These are phyloP conservation scores for Dendrocalamus sinicus DNA, from an alignment of 176 grass and related monocot genomes.

Conservation along the genomic window DNA sequence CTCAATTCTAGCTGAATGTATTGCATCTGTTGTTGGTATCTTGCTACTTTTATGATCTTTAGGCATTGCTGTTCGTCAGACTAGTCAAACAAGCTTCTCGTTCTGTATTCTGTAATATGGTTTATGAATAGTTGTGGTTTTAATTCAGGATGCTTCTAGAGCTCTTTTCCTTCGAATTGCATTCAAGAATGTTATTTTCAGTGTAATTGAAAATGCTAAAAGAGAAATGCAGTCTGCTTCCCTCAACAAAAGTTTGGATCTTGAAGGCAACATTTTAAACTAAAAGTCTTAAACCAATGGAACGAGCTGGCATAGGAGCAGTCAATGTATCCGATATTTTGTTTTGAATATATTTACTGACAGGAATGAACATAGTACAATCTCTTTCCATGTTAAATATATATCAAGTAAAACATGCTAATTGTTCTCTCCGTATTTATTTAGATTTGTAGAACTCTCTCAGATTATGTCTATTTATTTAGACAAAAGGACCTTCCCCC, in stretches of 20 bases:
- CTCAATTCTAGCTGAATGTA: neutral
- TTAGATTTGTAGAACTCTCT: neutral
- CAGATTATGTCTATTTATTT: neutral
- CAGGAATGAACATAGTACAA: neutral
- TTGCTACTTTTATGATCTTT: neutral
- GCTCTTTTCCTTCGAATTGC: conserved; percentile 84
- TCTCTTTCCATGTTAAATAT: conserved; percentile 35
- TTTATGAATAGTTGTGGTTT: conserved; percentile 20
- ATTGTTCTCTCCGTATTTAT: neutral
- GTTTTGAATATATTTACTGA: conserved; percentile 6
- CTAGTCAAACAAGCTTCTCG: neutral
- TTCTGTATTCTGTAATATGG: neutral
- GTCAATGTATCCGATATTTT: neutral
- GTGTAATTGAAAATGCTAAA: conserved; percentile 53
- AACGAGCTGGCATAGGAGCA: neutral
- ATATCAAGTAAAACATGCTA: neutral
- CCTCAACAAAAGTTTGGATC: conserved; percentile 62
- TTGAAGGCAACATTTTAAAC: conserved; percentile 47
- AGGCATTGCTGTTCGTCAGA: neutral
- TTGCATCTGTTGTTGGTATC: neutral
- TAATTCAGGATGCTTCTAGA: conserved; percentile 87
- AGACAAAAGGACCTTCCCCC: too few relatives aligned
- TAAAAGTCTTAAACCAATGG: neutral
- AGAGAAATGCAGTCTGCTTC: conserved; percentile 39
- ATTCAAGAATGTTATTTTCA: conserved; percentile 86